A percentile compares a stretch with the other conserved stretches of the same genome.
These are phyloP conservation scores for Tilletia caries DNA, from an alignment of 1,284 basidiomycete genomes.

Conservation along the genomic window DNA sequence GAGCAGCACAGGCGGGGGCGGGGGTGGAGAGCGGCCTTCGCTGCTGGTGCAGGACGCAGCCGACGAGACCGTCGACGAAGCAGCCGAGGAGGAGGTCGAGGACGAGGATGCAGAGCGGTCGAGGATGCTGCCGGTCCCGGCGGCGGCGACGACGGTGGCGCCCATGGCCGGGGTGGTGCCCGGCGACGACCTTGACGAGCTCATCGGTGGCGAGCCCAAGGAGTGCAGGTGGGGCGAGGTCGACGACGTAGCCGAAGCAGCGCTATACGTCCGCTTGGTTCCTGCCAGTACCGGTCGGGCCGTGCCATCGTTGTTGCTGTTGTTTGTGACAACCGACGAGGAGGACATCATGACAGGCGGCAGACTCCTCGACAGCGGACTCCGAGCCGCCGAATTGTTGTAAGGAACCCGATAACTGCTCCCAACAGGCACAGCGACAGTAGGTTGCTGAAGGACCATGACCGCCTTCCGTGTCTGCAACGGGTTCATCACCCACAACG, in stretches of 20 bases:
- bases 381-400: no score
- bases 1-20: neutral
- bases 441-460: neutral
- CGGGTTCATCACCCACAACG: neutral
- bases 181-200: slow-evolving; percentile 1
- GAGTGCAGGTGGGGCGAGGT: slow-evolving; percentile 10
- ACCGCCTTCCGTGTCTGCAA: neutral
- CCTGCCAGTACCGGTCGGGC: neutral
- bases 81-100: neutral
- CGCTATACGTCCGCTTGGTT: neutral
- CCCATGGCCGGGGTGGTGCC: neutral
- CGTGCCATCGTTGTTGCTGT: neutral
- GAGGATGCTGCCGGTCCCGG: neutral
- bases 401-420: neutral
- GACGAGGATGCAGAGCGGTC: neutral
- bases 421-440: neutral
- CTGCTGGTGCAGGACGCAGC: neutral
- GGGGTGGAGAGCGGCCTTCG: neutral
- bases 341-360: neutral
- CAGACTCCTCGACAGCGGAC: no score
- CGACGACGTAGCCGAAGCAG: slow-evolving; percentile 1
- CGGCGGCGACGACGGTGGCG: neutral
- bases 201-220: slow-evolving; percentile 3
- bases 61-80: neutral
- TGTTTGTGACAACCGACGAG: neutral